phyloP scores from a whole-genome alignment of 371 early-diverging fungal genomes.

The Lichtheimia hyalospora region DNA sequence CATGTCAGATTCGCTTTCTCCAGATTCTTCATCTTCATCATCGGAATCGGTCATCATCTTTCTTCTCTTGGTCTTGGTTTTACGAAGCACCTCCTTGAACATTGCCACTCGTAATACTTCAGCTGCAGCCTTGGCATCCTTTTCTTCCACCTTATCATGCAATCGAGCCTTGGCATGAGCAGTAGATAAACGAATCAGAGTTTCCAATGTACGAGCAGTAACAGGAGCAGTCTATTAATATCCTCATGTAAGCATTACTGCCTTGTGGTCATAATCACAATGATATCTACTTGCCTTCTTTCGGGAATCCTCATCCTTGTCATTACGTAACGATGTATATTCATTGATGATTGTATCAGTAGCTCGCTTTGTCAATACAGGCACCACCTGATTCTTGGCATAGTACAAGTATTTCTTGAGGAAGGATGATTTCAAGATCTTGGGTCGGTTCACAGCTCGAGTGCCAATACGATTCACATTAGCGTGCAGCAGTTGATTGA shows the following conservation, averaged over 20 bases:
- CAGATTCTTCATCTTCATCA: conserved; percentile 30
- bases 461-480: conserved; percentile 28
- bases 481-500: conserved; percentile 68
- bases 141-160: conserved; percentile 75
- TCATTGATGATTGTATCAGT: conserved; percentile 77
- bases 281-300: conserved; percentile 53
- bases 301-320: conserved; percentile 57
- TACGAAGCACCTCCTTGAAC: conserved; percentile 81
- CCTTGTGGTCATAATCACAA: background rate
- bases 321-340: conserved; percentile 77
- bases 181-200: conserved; percentile 97
- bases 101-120: conserved; percentile 88
- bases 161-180: conserved; percentile 98
- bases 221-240: conserved; percentile 71
- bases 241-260: background rate
- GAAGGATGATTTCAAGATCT: conserved; percentile 74
- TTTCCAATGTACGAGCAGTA: conserved; percentile 99
- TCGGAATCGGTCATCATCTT: conserved; percentile 32
- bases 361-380: conserved; percentile 71
- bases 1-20: conserved; percentile 20
- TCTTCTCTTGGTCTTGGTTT: conserved; percentile 57
- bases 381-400: conserved; percentile 75
- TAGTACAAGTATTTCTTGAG: conserved; percentile 86
- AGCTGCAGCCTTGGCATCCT: conserved; percentile 87
- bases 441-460: conserved; percentile 32